Evolutionary conservation across 805 yeast genomes (phyloP), one percentile per base, ranked within the genome.

Genomic region (Lipomyces anomalus): DNA sequence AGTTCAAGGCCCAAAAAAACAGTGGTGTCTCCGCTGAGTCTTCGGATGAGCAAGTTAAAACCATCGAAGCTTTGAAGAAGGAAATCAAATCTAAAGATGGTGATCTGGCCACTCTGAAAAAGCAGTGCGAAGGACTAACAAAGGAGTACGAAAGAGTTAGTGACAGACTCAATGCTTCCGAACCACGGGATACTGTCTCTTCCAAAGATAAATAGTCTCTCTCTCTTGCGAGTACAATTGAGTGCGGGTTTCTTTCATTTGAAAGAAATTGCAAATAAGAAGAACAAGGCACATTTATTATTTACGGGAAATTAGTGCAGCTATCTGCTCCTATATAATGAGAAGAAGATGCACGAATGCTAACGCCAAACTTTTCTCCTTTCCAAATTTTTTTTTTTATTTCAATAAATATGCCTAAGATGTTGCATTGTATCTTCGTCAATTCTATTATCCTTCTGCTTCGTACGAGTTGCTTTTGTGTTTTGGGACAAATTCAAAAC

Each of bases 401-500:
- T 18, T 33, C 30, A 11, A 28, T 6, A 36, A 17, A 26, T 20
- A 22, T 13, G 13, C 18, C n/a, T n/a, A n/a, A n/a, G n/a, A n/a
- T n/a, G n/a, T n/a, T n/a, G n/a, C n/a, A 13, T 18, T 13, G 11
- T 26, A 17, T 9, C 9, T 26, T n/a, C n/a, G n/a, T 18, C 22
- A n/a, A 3, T 1, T 13, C n/a, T n/a, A n/a, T n/a, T 22, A 38
- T 5, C 33, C 50, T n/a, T 43, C 47, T 6, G 46, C 49, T 45
- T 71, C 75, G 58, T 77, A 86, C 2, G 96, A 74, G 57, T 84
- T 92, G 67, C 95, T 85, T 73, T 92, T 92, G 64, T 92, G 99
- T 67, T 92, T 92, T 44, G 99, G 98, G 43, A 75, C 74, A 61
- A 88, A 92, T 42, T 75, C 77, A 67, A 92, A 92, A 35, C 67